phyloP scores from a whole-genome alignment of 2,329 filamentous ascomycete genomes.

The Colletotrichum lini region DNA sequence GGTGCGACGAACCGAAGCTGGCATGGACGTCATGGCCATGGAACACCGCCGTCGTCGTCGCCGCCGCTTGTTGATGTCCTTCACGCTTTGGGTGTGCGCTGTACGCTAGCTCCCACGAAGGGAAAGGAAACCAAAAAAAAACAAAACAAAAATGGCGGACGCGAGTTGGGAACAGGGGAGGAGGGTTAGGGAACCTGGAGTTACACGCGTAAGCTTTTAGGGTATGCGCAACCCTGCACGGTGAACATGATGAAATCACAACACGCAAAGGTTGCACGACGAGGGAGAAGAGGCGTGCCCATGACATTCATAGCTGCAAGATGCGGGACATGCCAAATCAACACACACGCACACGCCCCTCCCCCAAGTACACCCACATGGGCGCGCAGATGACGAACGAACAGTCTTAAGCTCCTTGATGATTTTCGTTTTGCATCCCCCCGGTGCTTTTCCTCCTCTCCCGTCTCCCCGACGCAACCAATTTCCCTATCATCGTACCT shows the following conservation, averaged over 20 bases:
- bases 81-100: slow-evolving; percentile 1
- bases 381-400: slow-evolving; percentile 35
- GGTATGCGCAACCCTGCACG: neutral
- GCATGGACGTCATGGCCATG: neutral
- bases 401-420: slow-evolving; percentile 12
- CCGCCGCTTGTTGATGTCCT: slow-evolving; percentile 11
- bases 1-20: neutral
- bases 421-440: slow-evolving; percentile 16
- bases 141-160: neutral
- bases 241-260: slow-evolving; percentile 7
- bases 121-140: neutral
- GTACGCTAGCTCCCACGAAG: neutral
- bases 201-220: neutral
- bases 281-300: neutral
- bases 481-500: neutral
- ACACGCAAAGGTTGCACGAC: slow-evolving; percentile 10
- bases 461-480: slow-evolving; percentile 1
- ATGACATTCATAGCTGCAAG: neutral
- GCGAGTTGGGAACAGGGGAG: neutral
- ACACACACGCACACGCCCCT: neutral
- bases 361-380: neutral
- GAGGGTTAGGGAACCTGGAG: neutral
- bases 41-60: neutral
- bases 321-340: neutral
- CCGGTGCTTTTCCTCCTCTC: slow-evolving; percentile 7